Base-by-base conservation (phyloP, 225 moss, liverwort and hornwort genomes). In the Takakia lepidozioides region DNA sequence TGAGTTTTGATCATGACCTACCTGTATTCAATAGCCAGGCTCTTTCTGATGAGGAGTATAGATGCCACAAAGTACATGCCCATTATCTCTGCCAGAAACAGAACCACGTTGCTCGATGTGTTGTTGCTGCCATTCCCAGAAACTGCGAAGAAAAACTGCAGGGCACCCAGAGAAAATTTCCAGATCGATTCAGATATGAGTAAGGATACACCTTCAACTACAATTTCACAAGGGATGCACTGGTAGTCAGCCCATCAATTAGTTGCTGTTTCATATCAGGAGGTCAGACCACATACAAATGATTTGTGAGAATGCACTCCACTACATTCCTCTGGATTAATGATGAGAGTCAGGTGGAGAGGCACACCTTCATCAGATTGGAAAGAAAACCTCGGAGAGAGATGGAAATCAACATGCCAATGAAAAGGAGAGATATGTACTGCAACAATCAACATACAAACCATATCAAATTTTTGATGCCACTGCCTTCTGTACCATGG, bases 21-120 rank as follows among this genome's bases (percentile, higher is more conserved):
- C 81, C 81, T 82, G 49, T 82, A 76, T 56, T 82, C 58, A 43
- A 53, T 18, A 10, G 65, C 68, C 16, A 82, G 62, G 49, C 68
- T 82, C 54, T 76, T 76, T 60, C 81, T 63, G 35, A 82, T 76
- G 47, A 82, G 76, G 45, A 82, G 61, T 50, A 82, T 76, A 38
- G 81, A 82, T 13, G 81, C 76, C 21, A 82, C 62, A 32, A 82
- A 82, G 60, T 82, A 82, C 72, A 76, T 82, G 54, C 81, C 81
- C 81, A 82, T 82, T 25, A 82, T 67, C 60, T 82, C 81, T 15
- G 81, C 63, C 13, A 82, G 44, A 44, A 82, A 82, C 36, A 82
- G 76, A 38, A 82, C 81, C 10, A 82, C 65, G 63, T 76, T 82
- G 46, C 76, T 82, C 6, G 76, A 69, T 42, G 72, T 69, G 51